A percentile compares a stretch with the other conserved stretches of the same genome.
Conservation (phyloP, 169 alveolate genomes). For the Perkinsus chesapeaki region DNA sequence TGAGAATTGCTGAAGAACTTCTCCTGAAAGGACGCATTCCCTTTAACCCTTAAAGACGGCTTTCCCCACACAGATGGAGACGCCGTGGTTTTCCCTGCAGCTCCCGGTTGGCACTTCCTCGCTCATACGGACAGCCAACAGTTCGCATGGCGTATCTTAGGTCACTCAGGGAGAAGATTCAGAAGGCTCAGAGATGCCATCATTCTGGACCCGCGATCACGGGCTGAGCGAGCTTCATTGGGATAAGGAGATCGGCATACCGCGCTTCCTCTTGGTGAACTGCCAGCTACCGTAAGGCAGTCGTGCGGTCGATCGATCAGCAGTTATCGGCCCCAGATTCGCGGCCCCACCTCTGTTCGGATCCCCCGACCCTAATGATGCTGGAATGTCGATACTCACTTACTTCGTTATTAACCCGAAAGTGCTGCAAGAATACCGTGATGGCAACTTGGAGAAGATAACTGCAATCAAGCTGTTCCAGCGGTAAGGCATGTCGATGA, state of each 20-base stretch:
- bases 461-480: not conserved
- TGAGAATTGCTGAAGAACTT: too few species aligned
- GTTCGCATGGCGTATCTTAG: too few species aligned
- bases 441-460: not conserved
- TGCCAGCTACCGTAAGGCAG: not conserved
- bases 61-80: too few species aligned
- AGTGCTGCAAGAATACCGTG: not conserved
- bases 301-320: too few species aligned
- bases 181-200: not conserved
- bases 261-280: not conserved
- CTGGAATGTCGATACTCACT: not conserved
- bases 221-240: not conserved
- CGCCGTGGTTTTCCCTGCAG: too few species aligned
- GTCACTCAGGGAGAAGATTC: not conserved
- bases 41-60: not conserved
- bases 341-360: not conserved
- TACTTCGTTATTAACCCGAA: not conserved
- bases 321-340: too few species aligned
- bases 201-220: not conserved
- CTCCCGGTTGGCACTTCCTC: too few species aligned
- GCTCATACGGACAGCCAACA: too few species aligned
- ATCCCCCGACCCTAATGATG: not conserved
- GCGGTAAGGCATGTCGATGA: not conserved
- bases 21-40: not conserved
- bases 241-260: not conserved